Conservation (phyloP, 306 rosid species). For the Rosa lucieae region DNA sequence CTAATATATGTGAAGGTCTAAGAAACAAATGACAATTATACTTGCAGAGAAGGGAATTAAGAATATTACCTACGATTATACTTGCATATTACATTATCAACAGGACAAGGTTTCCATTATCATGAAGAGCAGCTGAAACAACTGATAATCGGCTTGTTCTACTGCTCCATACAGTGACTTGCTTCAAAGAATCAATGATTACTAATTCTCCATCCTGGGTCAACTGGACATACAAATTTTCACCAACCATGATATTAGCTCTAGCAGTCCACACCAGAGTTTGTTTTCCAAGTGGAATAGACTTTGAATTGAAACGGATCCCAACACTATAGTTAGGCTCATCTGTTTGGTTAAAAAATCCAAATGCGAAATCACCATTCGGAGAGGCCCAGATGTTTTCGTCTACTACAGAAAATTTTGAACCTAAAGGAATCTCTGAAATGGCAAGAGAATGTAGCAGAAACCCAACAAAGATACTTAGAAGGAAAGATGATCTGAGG, state of each 20-base stretch:
- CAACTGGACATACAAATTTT: slow-evolving; percentile 57
- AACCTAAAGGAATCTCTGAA: slow-evolving; percentile 63
- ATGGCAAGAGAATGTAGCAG: slow-evolving; percentile 40
- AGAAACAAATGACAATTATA: too few species aligned
- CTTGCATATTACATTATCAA: too few species aligned
- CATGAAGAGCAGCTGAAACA: slow-evolving; percentile 56
- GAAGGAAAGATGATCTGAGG: slow-evolving; percentile 34
- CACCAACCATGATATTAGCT: slow-evolving; percentile 49
- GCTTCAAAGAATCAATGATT: slow-evolving; percentile 53
- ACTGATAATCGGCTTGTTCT: slow-evolving; percentile 41
- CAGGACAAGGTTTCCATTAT: slow-evolving; percentile 73
- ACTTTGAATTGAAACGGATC: slow-evolving; percentile 58
- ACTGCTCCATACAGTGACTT: slow-evolving; percentile 48
- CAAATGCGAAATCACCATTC: slow-evolving; percentile 69
- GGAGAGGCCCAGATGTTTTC: slow-evolving; percentile 62
- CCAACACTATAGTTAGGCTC: slow-evolving; percentile 61
- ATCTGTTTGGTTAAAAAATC: slow-evolving; percentile 55
- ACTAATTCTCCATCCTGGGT: slow-evolving; percentile 54
- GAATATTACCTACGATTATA: too few species aligned
- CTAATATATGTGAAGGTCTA: too few species aligned
- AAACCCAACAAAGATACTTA: slow-evolving; percentile 39
- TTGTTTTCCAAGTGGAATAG: slow-evolving; percentile 51
- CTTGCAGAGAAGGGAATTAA: too few species aligned
- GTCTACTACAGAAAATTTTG: slow-evolving; percentile 52
- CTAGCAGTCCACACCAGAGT: slow-evolving; percentile 70